A percentile compares a stretch with the other conserved stretches of the same genome.
Evolutionary conservation across 228 moss, liverwort and hornwort species (phyloP).

Genomic region (Sphagnum fallax): DNA sequence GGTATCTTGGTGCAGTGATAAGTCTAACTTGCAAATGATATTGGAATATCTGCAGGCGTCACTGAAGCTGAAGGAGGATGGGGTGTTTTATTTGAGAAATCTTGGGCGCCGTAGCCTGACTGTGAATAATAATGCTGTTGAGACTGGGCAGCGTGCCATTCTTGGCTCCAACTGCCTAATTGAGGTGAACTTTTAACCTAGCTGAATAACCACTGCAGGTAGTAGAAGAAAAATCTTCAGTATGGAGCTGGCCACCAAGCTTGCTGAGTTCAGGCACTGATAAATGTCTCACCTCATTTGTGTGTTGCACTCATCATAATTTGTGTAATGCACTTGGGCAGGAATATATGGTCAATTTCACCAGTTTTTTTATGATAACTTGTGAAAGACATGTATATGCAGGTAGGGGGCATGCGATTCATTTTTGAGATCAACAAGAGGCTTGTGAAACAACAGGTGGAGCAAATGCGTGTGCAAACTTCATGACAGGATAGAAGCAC

Average conservation of each 20-base stretch:
- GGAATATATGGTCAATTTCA: too few species aligned
- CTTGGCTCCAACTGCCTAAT: constrained; percentile 87
- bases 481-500: not conserved
- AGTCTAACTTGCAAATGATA: too few species aligned
- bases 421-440: constrained; percentile 88
- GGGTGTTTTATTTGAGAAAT: constrained; percentile 82
- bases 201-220: not conserved
- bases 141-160: constrained; percentile 81
- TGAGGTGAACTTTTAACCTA: constrained; percentile 45
- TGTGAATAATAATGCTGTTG: constrained; percentile 85
- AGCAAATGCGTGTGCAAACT: constrained; percentile 33
- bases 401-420: constrained; percentile 98
- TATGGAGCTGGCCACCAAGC: too few species aligned
- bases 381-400: constrained; percentile 9
- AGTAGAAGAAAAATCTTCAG: too few species aligned
- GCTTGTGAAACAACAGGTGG: constrained; percentile 73
- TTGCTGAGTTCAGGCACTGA: too few species aligned
- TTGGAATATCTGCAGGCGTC: constrained; percentile 41
- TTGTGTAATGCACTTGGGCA: too few species aligned
- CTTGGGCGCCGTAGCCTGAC: constrained; percentile 84
- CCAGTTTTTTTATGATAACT: too few species aligned
- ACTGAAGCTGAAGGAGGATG: constrained; percentile 89
- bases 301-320: too few species aligned
- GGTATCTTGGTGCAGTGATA: too few species aligned
- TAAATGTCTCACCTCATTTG: too few species aligned